A percentile compares a stretch with the other conserved stretches of the same genome.
phyloP scores from a whole-genome alignment of 306 rosid genomes.

The Oxytropis ochrocephala region DNA sequence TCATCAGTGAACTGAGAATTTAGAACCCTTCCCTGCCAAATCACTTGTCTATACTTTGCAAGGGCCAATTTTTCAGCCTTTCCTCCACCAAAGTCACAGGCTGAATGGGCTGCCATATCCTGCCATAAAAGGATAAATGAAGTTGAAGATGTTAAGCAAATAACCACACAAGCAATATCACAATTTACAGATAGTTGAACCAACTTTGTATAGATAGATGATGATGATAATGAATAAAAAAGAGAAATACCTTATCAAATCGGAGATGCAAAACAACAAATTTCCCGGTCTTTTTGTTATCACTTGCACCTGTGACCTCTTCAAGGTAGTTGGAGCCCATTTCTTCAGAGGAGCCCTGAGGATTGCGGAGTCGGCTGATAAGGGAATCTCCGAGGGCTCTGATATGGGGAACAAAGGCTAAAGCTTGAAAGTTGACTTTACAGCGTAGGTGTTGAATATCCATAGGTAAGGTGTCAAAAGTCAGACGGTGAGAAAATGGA shows the following conservation, averaged over 20 bases:
- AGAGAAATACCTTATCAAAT: slow-evolving; percentile 72
- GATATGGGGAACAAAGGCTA: slow-evolving; percentile 81
- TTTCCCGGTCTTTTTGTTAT: slow-evolving; percentile 42
- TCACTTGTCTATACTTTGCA: slow-evolving; percentile 81
- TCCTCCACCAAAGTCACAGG: slow-evolving; percentile 98
- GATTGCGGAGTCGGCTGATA: slow-evolving; percentile 65
- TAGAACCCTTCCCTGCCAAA: slow-evolving; percentile 99
- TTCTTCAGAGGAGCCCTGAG: slow-evolving; percentile 34
- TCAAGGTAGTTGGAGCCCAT: slow-evolving; percentile 36
- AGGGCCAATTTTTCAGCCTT: slow-evolving; percentile 85
- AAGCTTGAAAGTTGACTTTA: slow-evolving; percentile 91
- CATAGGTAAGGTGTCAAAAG: slow-evolving; percentile 84
- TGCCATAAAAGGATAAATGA: slow-evolving; percentile 19
- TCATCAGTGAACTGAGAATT: slow-evolving; percentile 94
- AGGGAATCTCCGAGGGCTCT: slow-evolving; percentile 83
- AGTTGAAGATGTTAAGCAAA: neutral
- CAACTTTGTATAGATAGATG: neutral
- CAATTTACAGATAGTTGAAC: neutral
- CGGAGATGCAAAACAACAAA: slow-evolving; percentile 91
- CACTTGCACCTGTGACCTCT: slow-evolving; percentile 37
- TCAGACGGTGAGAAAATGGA: slow-evolving; percentile 92
- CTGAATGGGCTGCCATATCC: slow-evolving; percentile 99
- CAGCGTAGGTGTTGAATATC: slow-evolving; percentile 87
- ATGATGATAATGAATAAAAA: neutral
- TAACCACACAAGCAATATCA: neutral